Evolutionary conservation across 2,329 filamentous ascomycete genomes (phyloP).

Genomic region (Blastomyces gilchristii): DNA sequence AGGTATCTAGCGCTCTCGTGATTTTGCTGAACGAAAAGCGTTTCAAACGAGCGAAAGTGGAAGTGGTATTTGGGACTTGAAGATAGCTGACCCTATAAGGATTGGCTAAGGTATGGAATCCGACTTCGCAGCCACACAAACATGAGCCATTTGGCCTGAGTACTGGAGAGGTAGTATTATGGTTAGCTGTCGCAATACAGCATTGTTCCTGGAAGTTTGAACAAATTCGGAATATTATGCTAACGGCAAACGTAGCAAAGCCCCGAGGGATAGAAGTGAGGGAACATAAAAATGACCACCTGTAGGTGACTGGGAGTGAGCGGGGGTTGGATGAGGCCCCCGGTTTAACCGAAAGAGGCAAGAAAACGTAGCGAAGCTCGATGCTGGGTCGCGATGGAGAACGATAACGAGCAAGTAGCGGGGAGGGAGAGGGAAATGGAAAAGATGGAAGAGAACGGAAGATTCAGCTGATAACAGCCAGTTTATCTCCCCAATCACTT

Average conservation of each 20-base stretch:
- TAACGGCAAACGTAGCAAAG: background rate
- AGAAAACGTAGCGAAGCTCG: background rate
- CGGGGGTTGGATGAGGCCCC: background rate
- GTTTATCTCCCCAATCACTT: background rate
- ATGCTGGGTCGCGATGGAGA: background rate
- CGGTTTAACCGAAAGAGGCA: background rate
- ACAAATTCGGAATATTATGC: background rate
- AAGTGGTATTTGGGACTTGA: background rate
- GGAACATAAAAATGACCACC: background rate
- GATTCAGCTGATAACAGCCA: background rate
- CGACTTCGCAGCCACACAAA: background rate
- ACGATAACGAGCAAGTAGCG: background rate
- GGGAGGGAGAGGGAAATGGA: background rate
- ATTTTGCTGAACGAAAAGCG: background rate
- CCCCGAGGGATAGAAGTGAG: background rate
- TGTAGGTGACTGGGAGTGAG: background rate
- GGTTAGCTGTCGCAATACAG: background rate
- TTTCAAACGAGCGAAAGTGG: background rate
- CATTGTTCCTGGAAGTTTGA: background rate
- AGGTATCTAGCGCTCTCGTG: background rate
- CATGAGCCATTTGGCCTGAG: background rate
- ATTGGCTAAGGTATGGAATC: background rate
- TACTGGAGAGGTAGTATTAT: background rate
- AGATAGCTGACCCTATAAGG: background rate
- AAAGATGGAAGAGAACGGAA: background rate